Percentiles rank a stretch among this genome's conserved stretches.
phyloP scores from a whole-genome alignment of 2,329 filamentous ascomycete species.

The Xylaria arbuscula region DNA sequence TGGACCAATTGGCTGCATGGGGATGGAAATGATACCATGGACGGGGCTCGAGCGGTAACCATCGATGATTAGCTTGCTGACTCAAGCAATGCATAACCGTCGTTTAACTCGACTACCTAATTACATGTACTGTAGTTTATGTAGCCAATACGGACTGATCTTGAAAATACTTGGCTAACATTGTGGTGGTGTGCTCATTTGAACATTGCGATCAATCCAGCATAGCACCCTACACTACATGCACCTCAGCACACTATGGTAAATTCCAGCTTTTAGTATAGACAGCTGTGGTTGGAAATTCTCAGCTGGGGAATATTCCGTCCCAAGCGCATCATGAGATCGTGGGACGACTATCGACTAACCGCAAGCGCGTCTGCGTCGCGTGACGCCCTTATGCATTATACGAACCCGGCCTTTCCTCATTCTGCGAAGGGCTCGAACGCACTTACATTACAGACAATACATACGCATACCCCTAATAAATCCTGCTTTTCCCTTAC shows the following conservation, averaged over 20 bases:
- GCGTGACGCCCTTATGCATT: slow-evolving; percentile 33
- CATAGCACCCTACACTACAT: not conserved
- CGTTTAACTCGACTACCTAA: slow-evolving; percentile 11
- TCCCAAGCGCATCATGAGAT: slow-evolving; percentile 28
- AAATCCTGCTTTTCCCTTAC: not conserved
- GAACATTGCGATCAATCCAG: slow-evolving; percentile 15
- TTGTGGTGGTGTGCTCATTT: slow-evolving; percentile 25
- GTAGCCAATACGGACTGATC: slow-evolving; percentile 21
- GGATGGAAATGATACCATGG: slow-evolving; percentile 23
- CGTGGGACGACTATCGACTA: slow-evolving; percentile 32
- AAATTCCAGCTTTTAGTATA: slow-evolving; percentile 1
- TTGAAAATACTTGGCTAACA: slow-evolving; percentile 11
- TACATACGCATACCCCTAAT: not conserved
- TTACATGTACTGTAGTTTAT: not conserved
- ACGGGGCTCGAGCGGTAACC: slow-evolving; percentile 16
- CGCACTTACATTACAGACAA: not conserved
- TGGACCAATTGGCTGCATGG: slow-evolving; percentile 16
- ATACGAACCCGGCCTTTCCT: slow-evolving; percentile 26
- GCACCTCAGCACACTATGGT: not conserved
- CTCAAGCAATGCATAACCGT: slow-evolving; percentile 15
- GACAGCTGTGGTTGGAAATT: not conserved
- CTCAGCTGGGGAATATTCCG: no score
- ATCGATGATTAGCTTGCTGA: slow-evolving; percentile 28
- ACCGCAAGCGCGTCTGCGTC: slow-evolving; percentile 29
- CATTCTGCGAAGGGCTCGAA: slow-evolving; percentile 21